Conservation (phyloP, 768 basidiomycete genomes). For the Lactarius hatsudake region DNA sequence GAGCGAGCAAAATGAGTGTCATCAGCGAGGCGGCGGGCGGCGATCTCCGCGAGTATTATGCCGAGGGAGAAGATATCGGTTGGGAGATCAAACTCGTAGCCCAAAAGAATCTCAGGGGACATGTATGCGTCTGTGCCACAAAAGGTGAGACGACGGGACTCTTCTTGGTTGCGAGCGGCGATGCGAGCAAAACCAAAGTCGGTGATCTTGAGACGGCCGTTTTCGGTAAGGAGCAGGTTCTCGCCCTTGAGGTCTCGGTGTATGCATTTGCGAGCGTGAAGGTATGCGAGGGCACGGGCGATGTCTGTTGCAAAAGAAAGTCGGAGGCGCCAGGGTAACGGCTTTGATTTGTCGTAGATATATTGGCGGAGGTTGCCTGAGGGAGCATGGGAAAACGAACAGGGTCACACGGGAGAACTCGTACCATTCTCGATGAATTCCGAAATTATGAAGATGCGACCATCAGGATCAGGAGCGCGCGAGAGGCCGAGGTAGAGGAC, state of each 20-base stretch:
- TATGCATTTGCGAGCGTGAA: constrained; percentile 89
- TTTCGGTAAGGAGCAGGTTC: constrained; percentile 92
- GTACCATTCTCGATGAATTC: constrained; percentile 87
- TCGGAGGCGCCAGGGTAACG: constrained; percentile 91
- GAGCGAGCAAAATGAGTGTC: constrained; percentile 72
- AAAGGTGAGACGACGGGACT: constrained; percentile 80
- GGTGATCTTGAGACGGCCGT: constrained; percentile 95
- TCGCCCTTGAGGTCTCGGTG: constrained; percentile 95
- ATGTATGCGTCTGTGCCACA: constrained; percentile 94
- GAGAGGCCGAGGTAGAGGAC: constrained; percentile 91
- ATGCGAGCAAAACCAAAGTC: constrained; percentile 98
- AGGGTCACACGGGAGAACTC: not conserved
- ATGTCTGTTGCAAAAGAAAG: constrained; percentile 95
- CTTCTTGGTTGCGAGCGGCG: constrained; percentile 87
- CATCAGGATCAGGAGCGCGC: constrained; percentile 70
- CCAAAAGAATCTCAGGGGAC: constrained; percentile 93
- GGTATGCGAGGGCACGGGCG: constrained; percentile 91
- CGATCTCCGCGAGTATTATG: constrained; percentile 90
- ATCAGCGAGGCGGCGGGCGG: constrained; percentile 81
- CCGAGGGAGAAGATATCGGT: constrained; percentile 96
- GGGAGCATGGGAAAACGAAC: not conserved
- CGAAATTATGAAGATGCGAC: constrained; percentile 90
- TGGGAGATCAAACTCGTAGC: constrained; percentile 87
- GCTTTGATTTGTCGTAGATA: constrained; percentile 79
- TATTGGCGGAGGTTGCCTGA: constrained; percentile 79